Percentiles rank a stretch among this genome's conserved stretches.
phyloP scores from a whole-genome alignment of 1,284 basidiomycete species.

The Cryptococcus depauperatus region DNA sequence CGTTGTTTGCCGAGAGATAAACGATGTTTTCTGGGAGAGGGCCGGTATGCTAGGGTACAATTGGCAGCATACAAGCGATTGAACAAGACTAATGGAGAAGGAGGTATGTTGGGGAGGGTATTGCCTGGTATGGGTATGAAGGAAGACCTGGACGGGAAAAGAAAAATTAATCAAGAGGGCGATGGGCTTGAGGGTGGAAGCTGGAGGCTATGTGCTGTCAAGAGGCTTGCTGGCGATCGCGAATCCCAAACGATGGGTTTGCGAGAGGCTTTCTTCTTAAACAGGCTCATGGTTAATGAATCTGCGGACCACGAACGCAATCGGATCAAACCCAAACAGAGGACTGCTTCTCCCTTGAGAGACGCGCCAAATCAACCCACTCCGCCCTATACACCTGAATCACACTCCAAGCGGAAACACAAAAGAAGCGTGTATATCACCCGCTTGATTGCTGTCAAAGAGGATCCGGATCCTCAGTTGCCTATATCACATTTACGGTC shows the following conservation, averaged over 20 bases:
- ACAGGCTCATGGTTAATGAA: conserved; percentile 27
- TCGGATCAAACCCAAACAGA: not conserved
- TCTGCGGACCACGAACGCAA: not conserved
- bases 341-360: conserved; percentile 15
- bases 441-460: conserved; percentile 39
- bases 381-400: not conserved
- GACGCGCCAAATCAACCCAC: not conserved
- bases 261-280: conserved; percentile 48
- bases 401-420: not conserved
- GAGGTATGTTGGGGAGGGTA: conserved; percentile 4
- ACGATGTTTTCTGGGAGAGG: conserved; percentile 45
- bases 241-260: conserved; percentile 47
- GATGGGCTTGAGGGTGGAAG: conserved; percentile 16
- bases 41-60: conserved; percentile 46
- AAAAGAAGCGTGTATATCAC: conserved; percentile 31
- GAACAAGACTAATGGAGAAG: conserved; percentile 9
- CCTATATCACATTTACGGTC: conserved; percentile 16
- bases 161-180: conserved; percentile 11
- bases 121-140: conserved; percentile 1
- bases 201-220: conserved; percentile 47
- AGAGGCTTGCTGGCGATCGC: conserved; percentile 44
- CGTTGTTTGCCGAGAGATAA: conserved; percentile 30
- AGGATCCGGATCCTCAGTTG: conserved; percentile 17
- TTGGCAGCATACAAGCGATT: conserved; percentile 38
- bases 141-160: not conserved